Base-by-base conservation (phyloP, 371 early-diverging fungal species). In the Actinomortierella ambigua region DNA sequence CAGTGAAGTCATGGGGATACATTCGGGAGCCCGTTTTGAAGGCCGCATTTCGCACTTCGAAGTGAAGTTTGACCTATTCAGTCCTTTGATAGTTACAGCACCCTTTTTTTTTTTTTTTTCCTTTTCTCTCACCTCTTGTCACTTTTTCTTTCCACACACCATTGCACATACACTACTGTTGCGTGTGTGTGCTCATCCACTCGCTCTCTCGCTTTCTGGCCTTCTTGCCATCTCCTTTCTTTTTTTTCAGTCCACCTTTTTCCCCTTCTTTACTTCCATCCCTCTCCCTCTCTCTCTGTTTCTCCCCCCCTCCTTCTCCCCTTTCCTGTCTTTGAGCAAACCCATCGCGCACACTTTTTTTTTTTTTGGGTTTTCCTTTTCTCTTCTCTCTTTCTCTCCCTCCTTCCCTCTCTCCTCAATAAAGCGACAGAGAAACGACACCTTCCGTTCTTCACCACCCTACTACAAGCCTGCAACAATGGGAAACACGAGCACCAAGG, bases 401-500 rank as follows among this genome's bases (percentile, higher is more conserved):
- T n/a, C 34, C 55, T 40, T 23, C 55, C 20, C 55, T 56, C 57
- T n/a, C 46, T 2, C 8, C 20, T 20, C 2, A 1, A 18, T 48
- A 18, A 34, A 4, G 34, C 34, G 11, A 34, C 11, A 34, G 34
- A 34, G 11, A 4, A 34, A 34, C 34, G 7, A 34, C 34, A 34
- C 53, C 7, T 18, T 20, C 43, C 15, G n/a, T 20, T 47, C 24
- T 22, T 26, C 50, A 50, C 14, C 39, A 18, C n/a, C 34, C 22
- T 34, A 23, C 53, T 40, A 34, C 20, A 5, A 50, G 6, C 24
- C 41, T 40, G n/a, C n/a, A 41, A 49, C 56, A 68, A 46, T 81
- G 81, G 81, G 81, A 57, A 81, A 81, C 62, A 61, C 66, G 39
- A 69, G 62, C 34, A 70, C 68, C 50, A 81, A 81, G 66, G 70